Percentiles rank a stretch among this genome's conserved stretches.
Evolutionary conservation across 106 monocot species (phyloP).

Genomic region (Platanthera zijinensis): DNA sequence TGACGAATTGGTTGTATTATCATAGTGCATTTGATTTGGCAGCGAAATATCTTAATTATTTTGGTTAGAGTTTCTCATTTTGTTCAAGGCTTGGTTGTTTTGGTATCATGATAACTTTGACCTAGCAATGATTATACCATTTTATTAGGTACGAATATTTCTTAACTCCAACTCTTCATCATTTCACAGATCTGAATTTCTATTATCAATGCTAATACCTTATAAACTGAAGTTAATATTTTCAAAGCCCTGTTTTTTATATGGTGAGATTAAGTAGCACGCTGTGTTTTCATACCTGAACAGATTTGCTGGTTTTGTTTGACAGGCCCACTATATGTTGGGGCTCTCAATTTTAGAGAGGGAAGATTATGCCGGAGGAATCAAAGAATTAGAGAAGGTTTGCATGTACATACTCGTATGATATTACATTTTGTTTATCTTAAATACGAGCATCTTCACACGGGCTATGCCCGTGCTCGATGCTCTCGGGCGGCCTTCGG

Average conservation of each 20-base stretch:
- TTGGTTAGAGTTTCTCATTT: not conserved
- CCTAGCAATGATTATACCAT: not conserved
- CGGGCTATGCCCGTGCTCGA: too few species aligned
- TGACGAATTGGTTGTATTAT: not conserved
- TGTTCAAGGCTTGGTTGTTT: not conserved
- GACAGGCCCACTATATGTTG: constrained; percentile 60
- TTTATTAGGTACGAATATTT: not conserved
- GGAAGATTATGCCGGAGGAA: constrained; percentile 33
- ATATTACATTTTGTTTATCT: not conserved
- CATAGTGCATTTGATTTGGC: not conserved
- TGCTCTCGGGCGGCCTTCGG: too few species aligned
- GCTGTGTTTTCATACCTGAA: not conserved
- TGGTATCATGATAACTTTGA: not conserved
- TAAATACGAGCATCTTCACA: not conserved
- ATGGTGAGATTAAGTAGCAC: not conserved
- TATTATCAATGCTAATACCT: not conserved
- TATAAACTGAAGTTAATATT: constrained; percentile 1
- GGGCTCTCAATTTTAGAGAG: constrained; percentile 54
- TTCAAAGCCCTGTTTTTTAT: not conserved
- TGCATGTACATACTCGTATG: not conserved
- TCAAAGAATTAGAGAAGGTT: constrained; percentile 65
- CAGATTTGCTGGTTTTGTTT: not conserved
- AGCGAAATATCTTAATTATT: not conserved
- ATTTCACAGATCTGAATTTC: not conserved
- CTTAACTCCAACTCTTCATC: not conserved